These are phyloP conservation scores for Myriosclerotinia duriaeana DNA, from an alignment of 2,329 filamentous ascomycete species.

Conservation along the genomic window DNA sequence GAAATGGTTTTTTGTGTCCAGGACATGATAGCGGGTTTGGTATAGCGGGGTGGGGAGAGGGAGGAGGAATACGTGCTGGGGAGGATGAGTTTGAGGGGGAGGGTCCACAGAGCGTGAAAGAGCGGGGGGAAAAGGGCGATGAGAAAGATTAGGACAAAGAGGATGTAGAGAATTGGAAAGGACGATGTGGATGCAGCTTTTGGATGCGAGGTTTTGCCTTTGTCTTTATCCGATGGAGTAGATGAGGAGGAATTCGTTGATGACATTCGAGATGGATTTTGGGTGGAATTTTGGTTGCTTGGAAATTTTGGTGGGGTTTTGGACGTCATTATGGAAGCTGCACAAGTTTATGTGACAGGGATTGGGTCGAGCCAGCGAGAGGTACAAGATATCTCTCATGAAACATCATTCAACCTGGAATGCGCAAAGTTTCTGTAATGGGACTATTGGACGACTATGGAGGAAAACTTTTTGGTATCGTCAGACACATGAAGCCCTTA, in stretches of 20 bases:
- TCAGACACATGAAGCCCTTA: not conserved
- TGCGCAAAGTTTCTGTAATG: not conserved
- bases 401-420: not conserved
- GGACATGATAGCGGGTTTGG: constrained; percentile 49
- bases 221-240: constrained; percentile 14
- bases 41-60: constrained; percentile 46
- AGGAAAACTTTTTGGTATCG: not conserved
- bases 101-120: constrained; percentile 53
- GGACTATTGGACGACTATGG: not conserved
- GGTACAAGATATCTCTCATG: not conserved
- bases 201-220: constrained; percentile 24
- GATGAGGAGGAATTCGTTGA: constrained; percentile 26
- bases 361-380: not conserved
- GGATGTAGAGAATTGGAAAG: constrained; percentile 41
- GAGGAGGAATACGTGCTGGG: constrained; percentile 28
- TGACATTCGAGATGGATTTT: constrained; percentile 27
- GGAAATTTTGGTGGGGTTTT: constrained; percentile 18
- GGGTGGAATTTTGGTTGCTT: constrained; percentile 20
- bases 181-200: constrained; percentile 29
- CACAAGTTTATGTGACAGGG: constrained; percentile 2
- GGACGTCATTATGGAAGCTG: constrained; percentile 20
- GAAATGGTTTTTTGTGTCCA: constrained; percentile 86
- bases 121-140: constrained; percentile 53
- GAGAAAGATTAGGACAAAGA: constrained; percentile 51
- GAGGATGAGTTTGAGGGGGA: constrained; percentile 48